phyloP scores from a whole-genome alignment of 768 basidiomycete species.

The Tricholomella constricta region DNA sequence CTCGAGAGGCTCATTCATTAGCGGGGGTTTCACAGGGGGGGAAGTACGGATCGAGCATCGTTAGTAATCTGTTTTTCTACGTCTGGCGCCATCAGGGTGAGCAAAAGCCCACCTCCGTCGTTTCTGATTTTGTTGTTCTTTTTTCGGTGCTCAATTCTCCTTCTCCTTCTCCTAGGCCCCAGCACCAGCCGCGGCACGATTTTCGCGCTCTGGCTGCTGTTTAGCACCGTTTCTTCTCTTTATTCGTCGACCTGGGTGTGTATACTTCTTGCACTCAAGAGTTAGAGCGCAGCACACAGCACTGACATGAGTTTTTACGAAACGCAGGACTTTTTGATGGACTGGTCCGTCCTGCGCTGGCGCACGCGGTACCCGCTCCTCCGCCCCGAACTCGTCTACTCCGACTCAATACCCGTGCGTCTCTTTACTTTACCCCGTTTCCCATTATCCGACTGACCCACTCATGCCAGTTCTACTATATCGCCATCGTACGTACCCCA shows the following conservation, averaged over 20 bases:
- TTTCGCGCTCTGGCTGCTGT: constrained; percentile 72
- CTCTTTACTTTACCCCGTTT: background rate
- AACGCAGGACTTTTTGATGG: constrained; percentile 81
- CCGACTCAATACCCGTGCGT: constrained; percentile 58
- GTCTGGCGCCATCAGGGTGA: constrained; percentile 74
- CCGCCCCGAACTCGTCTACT: constrained; percentile 75
- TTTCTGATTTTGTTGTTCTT: background rate
- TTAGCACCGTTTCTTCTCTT: constrained; percentile 58
- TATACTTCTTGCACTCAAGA: background rate
- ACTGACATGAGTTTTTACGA: background rate
- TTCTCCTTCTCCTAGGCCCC: constrained; percentile 29
- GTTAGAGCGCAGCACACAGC: no score
- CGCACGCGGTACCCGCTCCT: constrained; percentile 61
- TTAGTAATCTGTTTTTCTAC: constrained; percentile 68
- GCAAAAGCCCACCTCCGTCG: constrained; percentile 18
- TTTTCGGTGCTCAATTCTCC: background rate
- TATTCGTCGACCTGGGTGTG: constrained; percentile 84
- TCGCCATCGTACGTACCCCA: constrained; percentile 67
- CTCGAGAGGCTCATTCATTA: background rate
- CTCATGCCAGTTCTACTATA: constrained; percentile 63
- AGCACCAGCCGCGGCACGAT: constrained; percentile 36
- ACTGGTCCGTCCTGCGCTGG: constrained; percentile 82
- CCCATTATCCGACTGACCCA: background rate
- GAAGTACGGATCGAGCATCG: constrained; percentile 74
- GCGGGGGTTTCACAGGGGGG: constrained; percentile 66